These are phyloP conservation scores for Colletotrichum endophyticum DNA, from an alignment of 2,329 filamentous ascomycete species.

Conservation along the genomic window DNA sequence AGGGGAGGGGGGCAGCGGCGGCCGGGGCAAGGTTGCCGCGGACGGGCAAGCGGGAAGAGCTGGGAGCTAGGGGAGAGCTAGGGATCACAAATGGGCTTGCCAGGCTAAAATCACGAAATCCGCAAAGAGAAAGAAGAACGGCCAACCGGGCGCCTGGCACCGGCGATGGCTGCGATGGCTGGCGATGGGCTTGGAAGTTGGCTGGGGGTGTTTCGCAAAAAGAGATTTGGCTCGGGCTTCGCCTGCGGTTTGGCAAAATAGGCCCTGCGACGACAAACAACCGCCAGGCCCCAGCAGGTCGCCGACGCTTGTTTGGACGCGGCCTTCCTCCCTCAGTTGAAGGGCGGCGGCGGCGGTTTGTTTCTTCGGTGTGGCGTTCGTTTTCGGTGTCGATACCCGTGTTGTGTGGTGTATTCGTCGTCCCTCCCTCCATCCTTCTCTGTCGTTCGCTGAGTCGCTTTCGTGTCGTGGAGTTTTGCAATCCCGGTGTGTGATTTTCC, in stretches of 20 bases:
- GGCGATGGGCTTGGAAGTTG: neutral
- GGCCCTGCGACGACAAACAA: neutral
- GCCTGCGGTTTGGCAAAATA: neutral
- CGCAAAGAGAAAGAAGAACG: neutral
- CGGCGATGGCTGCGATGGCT: neutral
- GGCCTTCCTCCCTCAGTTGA: neutral
- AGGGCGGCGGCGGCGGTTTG: neutral
- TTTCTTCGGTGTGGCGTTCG: slow-evolving; percentile 2
- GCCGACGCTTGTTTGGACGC: neutral
- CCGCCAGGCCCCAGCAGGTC: neutral
- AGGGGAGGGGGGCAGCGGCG: neutral
- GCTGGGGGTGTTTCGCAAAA: neutral
- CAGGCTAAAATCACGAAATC: neutral
- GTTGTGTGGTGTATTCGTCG: neutral
- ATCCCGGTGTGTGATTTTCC: neutral
- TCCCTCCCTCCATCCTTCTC: neutral
- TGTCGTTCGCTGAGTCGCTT: neutral
- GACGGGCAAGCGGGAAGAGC: neutral
- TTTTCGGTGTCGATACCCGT: neutral
- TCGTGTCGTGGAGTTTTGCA: neutral
- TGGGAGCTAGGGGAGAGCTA: neutral
- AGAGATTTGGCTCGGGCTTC: neutral
- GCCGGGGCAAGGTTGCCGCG: neutral
- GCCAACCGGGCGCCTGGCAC: neutral
- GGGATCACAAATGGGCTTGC: neutral